These are phyloP conservation scores for Aspergillus flavus DNA, from an alignment of 2,329 filamentous ascomycete genomes.

Conservation along the genomic window DNA sequence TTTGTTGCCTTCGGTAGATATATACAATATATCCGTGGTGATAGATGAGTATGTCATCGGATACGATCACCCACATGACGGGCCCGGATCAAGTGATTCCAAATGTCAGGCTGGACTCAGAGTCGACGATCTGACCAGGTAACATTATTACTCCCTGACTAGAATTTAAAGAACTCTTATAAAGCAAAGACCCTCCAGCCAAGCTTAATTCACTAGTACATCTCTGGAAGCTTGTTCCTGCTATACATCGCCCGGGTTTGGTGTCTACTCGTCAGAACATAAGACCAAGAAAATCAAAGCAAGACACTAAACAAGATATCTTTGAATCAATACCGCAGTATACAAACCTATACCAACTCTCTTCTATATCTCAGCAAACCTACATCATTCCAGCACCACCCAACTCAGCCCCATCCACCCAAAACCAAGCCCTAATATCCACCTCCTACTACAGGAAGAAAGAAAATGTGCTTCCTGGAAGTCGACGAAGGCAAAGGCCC, in stretches of 20 bases:
- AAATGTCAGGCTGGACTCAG: background rate
- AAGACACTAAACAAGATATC: background rate
- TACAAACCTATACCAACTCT: background rate
- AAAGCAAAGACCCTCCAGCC: background rate
- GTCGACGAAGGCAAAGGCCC: slow-evolving; percentile 15
- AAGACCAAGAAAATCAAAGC: background rate
- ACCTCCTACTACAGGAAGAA: background rate
- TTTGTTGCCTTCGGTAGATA: too few species aligned
- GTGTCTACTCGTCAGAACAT: background rate
- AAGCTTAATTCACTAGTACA: background rate
- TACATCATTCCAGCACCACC: too few species aligned
- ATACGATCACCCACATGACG: background rate
- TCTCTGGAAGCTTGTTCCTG: background rate
- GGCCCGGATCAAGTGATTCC: background rate
- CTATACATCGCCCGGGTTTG: background rate
- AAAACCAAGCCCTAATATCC: background rate
- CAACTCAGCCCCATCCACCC: background rate
- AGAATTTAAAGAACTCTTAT: background rate
- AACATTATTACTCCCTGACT: background rate
- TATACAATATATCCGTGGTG: background rate
- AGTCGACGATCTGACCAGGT: background rate
- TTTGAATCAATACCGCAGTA: background rate
- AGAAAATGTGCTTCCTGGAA: slow-evolving; percentile 23
- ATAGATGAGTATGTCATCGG: background rate
- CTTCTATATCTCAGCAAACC: background rate